A percentile compares a stretch with the other conserved stretches of the same genome.
Evolutionary conservation across 495 filamentous ascomycete species (phyloP).

Genomic region (Lophiostoma macrostomum): DNA sequence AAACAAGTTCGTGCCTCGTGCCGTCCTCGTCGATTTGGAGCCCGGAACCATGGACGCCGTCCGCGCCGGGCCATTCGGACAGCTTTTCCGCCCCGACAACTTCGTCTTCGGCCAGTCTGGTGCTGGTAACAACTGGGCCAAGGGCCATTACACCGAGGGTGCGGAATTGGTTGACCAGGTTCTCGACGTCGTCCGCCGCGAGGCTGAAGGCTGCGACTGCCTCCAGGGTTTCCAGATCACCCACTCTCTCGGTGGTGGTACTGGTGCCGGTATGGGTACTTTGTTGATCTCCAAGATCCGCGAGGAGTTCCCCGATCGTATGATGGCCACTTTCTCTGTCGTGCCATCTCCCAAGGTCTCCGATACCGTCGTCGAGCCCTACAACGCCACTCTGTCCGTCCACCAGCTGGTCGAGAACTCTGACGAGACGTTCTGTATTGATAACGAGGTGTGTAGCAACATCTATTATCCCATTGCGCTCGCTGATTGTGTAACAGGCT

Average conservation of each 20-base stretch:
- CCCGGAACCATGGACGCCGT: constrained; percentile 99
- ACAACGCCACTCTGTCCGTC: constrained; percentile 98
- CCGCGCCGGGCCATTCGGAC: constrained; percentile 96
- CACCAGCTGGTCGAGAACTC: constrained; percentile 99
- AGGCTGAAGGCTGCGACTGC: constrained; percentile 99
- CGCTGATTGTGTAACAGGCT: constrained; percentile 53
- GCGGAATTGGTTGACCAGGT: constrained; percentile 98
- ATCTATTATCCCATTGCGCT: too few species aligned
- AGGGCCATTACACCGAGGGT: constrained; percentile 99
- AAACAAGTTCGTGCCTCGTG: constrained; percentile 99
- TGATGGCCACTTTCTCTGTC: constrained; percentile 99
- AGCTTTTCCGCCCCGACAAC: constrained; percentile 99
- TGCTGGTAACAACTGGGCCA: constrained; percentile 99
- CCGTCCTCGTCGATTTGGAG: constrained; percentile 98
- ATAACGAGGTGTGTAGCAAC: constrained; percentile 74
- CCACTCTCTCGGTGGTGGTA: constrained; percentile 99
- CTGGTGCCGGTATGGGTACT: constrained; percentile 99
- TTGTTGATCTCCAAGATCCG: constrained; percentile 99
- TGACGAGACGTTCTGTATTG: constrained; percentile 99
- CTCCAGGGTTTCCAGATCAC: constrained; percentile 99
- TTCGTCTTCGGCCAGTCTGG: constrained; percentile 99
- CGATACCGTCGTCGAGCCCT: constrained; percentile 99
- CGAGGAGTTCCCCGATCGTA: constrained; percentile 99
- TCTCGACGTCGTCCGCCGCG: constrained; percentile 96
- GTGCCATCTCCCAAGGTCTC: constrained; percentile 99